Base-by-base conservation (phyloP, 1,284 basidiomycete genomes). In the Tylopilus sp. region DNA sequence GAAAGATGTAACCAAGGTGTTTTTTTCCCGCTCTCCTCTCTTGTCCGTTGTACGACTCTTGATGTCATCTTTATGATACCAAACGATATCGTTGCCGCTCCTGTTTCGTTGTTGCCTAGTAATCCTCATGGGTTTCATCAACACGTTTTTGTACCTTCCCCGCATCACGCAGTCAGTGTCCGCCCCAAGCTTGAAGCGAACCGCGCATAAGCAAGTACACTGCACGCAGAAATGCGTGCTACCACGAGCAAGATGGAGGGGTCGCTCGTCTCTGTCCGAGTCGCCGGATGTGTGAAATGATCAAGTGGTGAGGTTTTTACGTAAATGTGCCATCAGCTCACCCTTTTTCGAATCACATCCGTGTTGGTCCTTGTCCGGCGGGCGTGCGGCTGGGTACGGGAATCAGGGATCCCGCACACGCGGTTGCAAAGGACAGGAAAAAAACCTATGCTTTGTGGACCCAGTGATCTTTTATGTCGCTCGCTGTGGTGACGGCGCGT, bases 11-110 rank as follows among this genome's bases (percentile, higher is more conserved):
- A 10, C 11, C 3, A 7, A 2, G 25, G 25, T 25, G 25, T 8
- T 25, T 6, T 25, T 15, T 15, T n/a, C n/a, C n/a, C n/a, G n/a
- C 10, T 21, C n/a, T 41, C 34, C 25, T 36, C 15, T 16, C 40
- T 34, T 35, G 33, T 18, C 10, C 35, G 25, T 25, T 25, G 25
- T 51, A 55, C 40, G 30, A 38, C 29, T 23, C 25, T 37, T 7
- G 2, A 42, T 42, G 46, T 52, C 31, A 39, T 33, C 21, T 12
- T 34, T 51, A 26, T 38, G 31, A 26, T 49, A 49, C 31, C 33
- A 40, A 34, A 34, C 19, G 19, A 25, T 46, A 5, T 45, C 23
- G 23, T 23, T 7, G 6, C 25, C 8, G 25, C 25, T 33, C 50
- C n/a, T n/a, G n/a, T n/a, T n/a, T n/a, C n/a, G n/a, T n/a, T n/a